A percentile compares a stretch with the other conserved stretches of the same genome.
Evolutionary conservation across 345 rosid genomes (phyloP).

Genomic region (Moricandia arvensis): DNA sequence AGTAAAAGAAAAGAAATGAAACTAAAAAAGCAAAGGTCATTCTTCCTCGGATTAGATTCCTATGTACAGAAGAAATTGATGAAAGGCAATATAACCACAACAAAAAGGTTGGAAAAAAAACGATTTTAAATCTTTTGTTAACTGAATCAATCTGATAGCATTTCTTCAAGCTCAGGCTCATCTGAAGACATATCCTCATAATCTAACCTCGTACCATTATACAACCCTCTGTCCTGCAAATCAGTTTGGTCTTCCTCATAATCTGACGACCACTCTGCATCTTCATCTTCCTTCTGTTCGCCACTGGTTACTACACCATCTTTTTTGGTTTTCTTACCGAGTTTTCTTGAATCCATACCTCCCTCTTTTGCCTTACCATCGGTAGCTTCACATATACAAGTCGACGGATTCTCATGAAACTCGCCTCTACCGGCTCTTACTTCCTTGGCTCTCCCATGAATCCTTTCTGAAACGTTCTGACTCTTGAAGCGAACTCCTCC

Average conservation of each 20-base stretch:
- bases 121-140: background rate
- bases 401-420: constrained; percentile 93
- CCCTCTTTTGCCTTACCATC: constrained; percentile 45
- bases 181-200: constrained; percentile 51
- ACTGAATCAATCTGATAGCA: constrained; percentile 63
- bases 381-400: constrained; percentile 80
- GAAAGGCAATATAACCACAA: constrained; percentile 17
- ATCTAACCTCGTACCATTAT: constrained; percentile 55
- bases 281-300: constrained; percentile 51
- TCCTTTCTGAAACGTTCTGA: constrained; percentile 73
- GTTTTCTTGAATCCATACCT: constrained; percentile 44
- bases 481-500: constrained; percentile 82
- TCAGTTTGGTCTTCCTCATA: constrained; percentile 58
- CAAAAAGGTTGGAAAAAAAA: background rate
- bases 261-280: constrained; percentile 56
- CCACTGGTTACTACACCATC: background rate
- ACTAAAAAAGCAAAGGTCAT: background rate
- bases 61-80: constrained; percentile 32
- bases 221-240: constrained; percentile 41
- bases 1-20: background rate
- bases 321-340: constrained; percentile 42
- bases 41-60: constrained; percentile 8
- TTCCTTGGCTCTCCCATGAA: constrained; percentile 96
- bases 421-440: constrained; percentile 94
- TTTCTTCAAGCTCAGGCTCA: constrained; percentile 81